phyloP scores from a whole-genome alignment of 768 basidiomycete genomes.

The Gloeophyllum trabeum region DNA sequence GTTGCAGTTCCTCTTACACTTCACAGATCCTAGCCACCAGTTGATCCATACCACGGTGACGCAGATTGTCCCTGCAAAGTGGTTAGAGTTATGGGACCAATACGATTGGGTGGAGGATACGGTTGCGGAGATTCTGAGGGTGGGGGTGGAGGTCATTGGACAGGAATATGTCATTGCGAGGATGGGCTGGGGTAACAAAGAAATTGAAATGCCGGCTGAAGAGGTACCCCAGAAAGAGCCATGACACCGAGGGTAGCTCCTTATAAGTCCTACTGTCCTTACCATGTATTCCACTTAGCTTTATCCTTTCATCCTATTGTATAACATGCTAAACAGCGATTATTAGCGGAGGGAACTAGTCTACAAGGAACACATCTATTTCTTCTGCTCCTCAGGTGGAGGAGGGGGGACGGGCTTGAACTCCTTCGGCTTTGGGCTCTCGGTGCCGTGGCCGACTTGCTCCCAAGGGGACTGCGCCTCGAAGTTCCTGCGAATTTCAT shows the following conservation, averaged over 20 bases:
- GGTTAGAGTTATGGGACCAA: slow-evolving; percentile 86
- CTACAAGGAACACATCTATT: slow-evolving; percentile 32
- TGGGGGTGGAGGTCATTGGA: slow-evolving; percentile 83
- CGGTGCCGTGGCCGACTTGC: slow-evolving; percentile 66
- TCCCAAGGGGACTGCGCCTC: slow-evolving; percentile 93
- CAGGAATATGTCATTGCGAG: slow-evolving; percentile 83
- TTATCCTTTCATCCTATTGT: too few species aligned
- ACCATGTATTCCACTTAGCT: too few species aligned
- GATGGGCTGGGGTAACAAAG: slow-evolving; percentile 70
- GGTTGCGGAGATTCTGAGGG: slow-evolving; percentile 75
- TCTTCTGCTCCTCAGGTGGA: slow-evolving; percentile 70
- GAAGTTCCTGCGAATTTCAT: slow-evolving; percentile 59
- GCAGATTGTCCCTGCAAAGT: slow-evolving; percentile 73
- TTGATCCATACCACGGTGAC: slow-evolving; percentile 70
- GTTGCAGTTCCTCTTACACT: slow-evolving; percentile 52
- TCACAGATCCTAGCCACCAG: slow-evolving; percentile 71
- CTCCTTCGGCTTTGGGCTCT: slow-evolving; percentile 48
- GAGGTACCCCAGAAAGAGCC: neutral
- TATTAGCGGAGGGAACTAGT: too few species aligned
- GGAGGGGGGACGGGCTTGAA: slow-evolving; percentile 71
- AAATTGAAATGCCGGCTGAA: too few species aligned
- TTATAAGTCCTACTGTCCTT: neutral
- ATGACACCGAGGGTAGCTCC: neutral
- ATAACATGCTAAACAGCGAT: too few species aligned
- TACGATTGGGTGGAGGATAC: slow-evolving; percentile 96